Base-by-base conservation (phyloP, 768 basidiomycete species). In the Tylopilus sp. region DNA sequence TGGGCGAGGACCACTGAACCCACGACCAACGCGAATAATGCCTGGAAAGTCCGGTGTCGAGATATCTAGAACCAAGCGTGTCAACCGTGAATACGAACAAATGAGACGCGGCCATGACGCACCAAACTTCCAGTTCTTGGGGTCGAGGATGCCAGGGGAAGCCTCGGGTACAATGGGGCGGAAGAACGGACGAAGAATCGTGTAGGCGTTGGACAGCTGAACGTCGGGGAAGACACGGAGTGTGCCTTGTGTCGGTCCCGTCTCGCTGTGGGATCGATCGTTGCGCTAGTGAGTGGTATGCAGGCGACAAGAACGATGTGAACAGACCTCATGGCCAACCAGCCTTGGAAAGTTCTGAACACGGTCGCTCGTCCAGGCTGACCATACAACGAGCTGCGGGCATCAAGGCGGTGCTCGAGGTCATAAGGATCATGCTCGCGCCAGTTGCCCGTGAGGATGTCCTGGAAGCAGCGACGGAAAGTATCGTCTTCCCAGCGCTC, bases 131-230 rank as follows among this genome's bases (percentile, higher is more conserved):
- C 82, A 82, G 61, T 75, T 81, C 50, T 78, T 71, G n/a, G 73
- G 60, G 42, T 79, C 69, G 21, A 75, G 63, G n/a, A 77, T 73
- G 6, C 75, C 75, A 5, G 69, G 63, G 11, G 75, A 75, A 40
- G 69, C 66, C 3, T 62, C 56, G 0, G 72, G 58, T 18, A 77
- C 74, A 3, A 70, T 66, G 0, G 79, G 79, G 11, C 73, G 73
- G 75, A 91, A 88, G 78, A 91, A 90, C 0, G 88, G 88, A 17
- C 88, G 77, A 6, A 91, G 73, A 30, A 90, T 83, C 53, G 78
- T 75, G 63, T 90, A 90, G 0, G 86, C 79, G 50, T 86, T 89
- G 10, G 83, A 81, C 6, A 89, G 68, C 18, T 74, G 59, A 33
- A 90, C 75, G 52, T 82, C 76, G 2, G 88, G 86, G 65, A 81